Percentiles rank a stretch among this genome's conserved stretches.
Conservation (phyloP, 768 basidiomycete genomes). For the Tricholoma hemisulphureum region DNA sequence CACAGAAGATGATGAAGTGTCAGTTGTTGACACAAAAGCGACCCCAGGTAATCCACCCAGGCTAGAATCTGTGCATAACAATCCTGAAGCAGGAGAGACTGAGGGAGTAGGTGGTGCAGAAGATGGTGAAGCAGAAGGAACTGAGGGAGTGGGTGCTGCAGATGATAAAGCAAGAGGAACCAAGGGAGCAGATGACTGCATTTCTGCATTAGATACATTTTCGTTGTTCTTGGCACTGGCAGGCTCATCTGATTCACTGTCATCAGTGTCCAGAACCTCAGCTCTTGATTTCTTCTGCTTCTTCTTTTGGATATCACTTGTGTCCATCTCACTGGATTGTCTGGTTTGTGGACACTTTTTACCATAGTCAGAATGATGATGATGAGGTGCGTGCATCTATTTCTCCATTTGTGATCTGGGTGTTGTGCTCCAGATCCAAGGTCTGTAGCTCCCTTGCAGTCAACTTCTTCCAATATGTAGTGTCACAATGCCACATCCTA, state of each 20-base stretch:
- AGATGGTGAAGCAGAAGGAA: neutral
- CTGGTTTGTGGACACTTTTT: neutral
- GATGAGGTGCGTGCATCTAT: neutral
- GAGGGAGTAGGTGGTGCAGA: neutral
- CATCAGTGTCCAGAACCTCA: neutral
- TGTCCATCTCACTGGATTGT: neutral
- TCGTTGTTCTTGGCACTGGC: neutral
- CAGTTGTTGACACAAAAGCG: too few relatives aligned
- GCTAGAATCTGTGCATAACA: too few relatives aligned
- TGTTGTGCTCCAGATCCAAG: neutral
- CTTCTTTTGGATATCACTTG: neutral
- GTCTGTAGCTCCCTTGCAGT: conserved; percentile 6
- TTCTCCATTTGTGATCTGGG: neutral
- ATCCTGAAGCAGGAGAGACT: too few relatives aligned
- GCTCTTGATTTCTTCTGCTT: neutral
- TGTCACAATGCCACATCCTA: conserved; percentile 8
- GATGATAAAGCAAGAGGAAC: too few relatives aligned
- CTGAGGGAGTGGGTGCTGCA: neutral
- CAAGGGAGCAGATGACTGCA: neutral
- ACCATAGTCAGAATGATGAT: neutral
- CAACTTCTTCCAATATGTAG: conserved; percentile 11
- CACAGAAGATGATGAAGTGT: too few relatives aligned
- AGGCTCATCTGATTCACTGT: neutral
- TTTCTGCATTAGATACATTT: neutral
- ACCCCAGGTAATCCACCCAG: too few relatives aligned